phyloP scores from a whole-genome alignment of 23 red algal genomes.

The Agarophyton chilense region DNA sequence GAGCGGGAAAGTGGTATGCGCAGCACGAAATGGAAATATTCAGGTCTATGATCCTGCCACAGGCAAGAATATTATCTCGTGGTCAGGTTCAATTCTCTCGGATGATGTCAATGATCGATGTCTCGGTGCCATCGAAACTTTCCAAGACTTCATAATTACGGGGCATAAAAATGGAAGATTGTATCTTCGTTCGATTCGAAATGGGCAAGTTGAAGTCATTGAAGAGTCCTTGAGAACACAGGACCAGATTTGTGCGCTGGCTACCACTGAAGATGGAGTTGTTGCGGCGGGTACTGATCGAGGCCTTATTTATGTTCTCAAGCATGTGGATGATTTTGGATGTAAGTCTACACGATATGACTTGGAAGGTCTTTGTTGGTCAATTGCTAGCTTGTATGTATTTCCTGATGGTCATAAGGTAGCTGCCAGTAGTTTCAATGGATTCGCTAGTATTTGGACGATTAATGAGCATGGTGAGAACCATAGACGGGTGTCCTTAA shows the following conservation, averaged over 20 bases:
- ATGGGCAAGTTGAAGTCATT: constrained; percentile 21
- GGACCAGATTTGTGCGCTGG: constrained; percentile 9
- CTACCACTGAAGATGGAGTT: constrained; percentile 36
- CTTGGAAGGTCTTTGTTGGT: constrained; percentile 50
- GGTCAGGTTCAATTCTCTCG: constrained; percentile 15
- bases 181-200: constrained; percentile 46
- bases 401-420: constrained; percentile 49
- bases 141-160: constrained; percentile 39
- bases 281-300: constrained; percentile 29
- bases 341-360: constrained; percentile 13
- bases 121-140: constrained; percentile 37
- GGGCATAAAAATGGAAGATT: constrained; percentile 47
- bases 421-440: constrained; percentile 49
- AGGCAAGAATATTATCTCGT: constrained; percentile 28
- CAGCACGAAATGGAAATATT: constrained; percentile 38
- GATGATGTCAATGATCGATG: neutral
- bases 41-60: constrained; percentile 38
- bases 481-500: constrained; percentile 28
- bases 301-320: constrained; percentile 34
- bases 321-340: constrained; percentile 34
- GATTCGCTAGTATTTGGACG: constrained; percentile 53
- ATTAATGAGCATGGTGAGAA: neutral
- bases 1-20: constrained; percentile 51
- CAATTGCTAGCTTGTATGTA: constrained; percentile 17
- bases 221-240: neutral